Evolutionary conservation across 1,284 basidiomycete species (phyloP).

Genomic region (Cryptococcus jaspeensis): DNA sequence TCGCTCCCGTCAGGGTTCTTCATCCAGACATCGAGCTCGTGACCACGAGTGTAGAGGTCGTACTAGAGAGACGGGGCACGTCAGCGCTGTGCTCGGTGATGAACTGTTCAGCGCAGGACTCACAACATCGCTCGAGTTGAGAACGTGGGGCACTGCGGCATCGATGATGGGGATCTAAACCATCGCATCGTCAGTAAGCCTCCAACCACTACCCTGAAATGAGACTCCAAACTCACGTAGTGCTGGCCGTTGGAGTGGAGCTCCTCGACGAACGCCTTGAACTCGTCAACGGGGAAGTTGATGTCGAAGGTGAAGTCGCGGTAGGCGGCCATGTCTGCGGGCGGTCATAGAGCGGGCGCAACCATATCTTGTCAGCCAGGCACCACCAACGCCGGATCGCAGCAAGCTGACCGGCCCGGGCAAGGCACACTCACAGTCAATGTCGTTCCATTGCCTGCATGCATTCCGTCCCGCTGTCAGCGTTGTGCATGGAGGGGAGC

Average conservation of each 20-base stretch:
- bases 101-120: not conserved
- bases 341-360: too few relatives aligned
- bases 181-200: conserved; percentile 18
- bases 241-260: conserved; percentile 59
- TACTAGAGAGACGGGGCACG: conserved; percentile 52
- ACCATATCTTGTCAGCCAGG: too few relatives aligned
- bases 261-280: conserved; percentile 62
- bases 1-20: conserved; percentile 63
- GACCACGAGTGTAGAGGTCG: conserved; percentile 60
- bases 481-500: too few relatives aligned
- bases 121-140: conserved; percentile 38
- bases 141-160: conserved; percentile 27
- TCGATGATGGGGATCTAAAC: conserved; percentile 35
- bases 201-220: conserved; percentile 41
- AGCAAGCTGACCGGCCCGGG: too few relatives aligned
- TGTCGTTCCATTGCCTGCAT: conserved; percentile 29
- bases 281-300: conserved; percentile 43
- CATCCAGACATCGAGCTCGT: conserved; percentile 60
- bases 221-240: conserved; percentile 43
- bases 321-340: conserved; percentile 6
- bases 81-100: not conserved
- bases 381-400: too few relatives aligned
- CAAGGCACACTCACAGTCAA: conserved; percentile 54
- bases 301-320: conserved; percentile 33
- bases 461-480: not conserved